These are phyloP conservation scores for Fraxinus ornus DNA, from an alignment of 305 asterid genomes.

Conservation along the genomic window DNA sequence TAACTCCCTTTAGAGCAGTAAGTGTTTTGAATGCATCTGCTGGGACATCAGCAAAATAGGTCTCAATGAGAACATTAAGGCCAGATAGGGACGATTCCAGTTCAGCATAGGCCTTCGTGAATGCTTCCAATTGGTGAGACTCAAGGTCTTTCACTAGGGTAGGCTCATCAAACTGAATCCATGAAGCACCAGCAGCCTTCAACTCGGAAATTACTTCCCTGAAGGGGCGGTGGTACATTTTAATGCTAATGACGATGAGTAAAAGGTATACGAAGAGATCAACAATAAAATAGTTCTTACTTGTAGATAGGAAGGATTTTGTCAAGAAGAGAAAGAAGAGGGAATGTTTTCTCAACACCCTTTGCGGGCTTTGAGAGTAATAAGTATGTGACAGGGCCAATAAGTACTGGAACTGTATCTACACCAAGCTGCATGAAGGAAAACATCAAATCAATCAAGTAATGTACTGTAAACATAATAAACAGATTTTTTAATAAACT, in stretches of 20 bases:
- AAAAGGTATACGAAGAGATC: not conserved
- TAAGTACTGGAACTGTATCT: conserved; percentile 43
- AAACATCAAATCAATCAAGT: not conserved
- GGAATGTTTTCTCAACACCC: conserved; percentile 44
- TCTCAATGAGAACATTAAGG: conserved; percentile 50
- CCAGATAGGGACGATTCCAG: conserved; percentile 50
- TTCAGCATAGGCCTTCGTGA: conserved; percentile 51
- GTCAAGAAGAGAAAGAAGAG: conserved; percentile 41
- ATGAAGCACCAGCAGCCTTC: conserved; percentile 62
- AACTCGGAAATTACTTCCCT: conserved; percentile 48
- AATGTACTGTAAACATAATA: not conserved
- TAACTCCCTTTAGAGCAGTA: conserved; percentile 49
- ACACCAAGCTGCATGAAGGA: conserved; percentile 43
- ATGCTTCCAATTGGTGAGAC: conserved; percentile 55
- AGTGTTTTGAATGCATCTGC: conserved; percentile 46
- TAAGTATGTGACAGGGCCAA: conserved; percentile 51
- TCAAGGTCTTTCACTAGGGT: conserved; percentile 63
- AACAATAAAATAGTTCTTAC: conserved; percentile 22
- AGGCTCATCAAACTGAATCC: conserved; percentile 67
- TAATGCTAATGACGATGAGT: not conserved
- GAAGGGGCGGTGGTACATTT: not conserved
- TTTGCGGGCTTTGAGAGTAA: conserved; percentile 50
- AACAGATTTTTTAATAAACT: not conserved
- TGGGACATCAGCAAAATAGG: conserved; percentile 64
- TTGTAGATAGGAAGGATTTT: conserved; percentile 44